Conservation (phyloP, 441 rosid genomes). For the Gossypium schwendimanii region DNA sequence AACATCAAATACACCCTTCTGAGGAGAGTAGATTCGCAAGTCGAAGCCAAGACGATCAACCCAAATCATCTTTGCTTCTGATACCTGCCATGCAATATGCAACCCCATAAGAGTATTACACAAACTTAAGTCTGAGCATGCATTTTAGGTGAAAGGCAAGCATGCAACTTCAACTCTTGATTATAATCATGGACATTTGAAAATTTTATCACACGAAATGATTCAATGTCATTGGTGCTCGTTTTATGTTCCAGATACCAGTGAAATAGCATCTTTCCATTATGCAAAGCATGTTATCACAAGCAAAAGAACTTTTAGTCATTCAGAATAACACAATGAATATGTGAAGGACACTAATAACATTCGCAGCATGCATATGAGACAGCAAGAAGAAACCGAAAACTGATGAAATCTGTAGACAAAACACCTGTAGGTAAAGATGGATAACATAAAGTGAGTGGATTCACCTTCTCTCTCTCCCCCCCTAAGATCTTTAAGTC, state of each 20-base stretch:
- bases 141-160: not conserved
- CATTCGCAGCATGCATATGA: not conserved
- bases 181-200: not conserved
- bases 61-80: slow-evolving; percentile 83
- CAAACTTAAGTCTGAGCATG: not conserved
- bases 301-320: not conserved
- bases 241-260: not conserved
- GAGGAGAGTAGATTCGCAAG: slow-evolving; percentile 54
- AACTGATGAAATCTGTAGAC: not conserved
- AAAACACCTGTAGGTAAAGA: not conserved
- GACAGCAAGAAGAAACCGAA: not conserved
- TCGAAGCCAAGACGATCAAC: slow-evolving; percentile 86
- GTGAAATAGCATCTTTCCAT: not conserved
- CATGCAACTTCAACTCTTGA: not conserved
- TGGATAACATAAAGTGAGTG: not conserved
- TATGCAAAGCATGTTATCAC: not conserved
- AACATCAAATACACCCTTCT: slow-evolving; percentile 49
- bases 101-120: slow-evolving; percentile 13
- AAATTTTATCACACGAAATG: not conserved
- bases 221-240: not conserved
- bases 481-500: not conserved
- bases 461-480: not conserved
- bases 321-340: not conserved
- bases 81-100: slow-evolving; percentile 40
- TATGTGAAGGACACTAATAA: not conserved